These are phyloP conservation scores for Paxillus rubicundulus DNA, from an alignment of 768 basidiomycete species.

Conservation along the genomic window DNA sequence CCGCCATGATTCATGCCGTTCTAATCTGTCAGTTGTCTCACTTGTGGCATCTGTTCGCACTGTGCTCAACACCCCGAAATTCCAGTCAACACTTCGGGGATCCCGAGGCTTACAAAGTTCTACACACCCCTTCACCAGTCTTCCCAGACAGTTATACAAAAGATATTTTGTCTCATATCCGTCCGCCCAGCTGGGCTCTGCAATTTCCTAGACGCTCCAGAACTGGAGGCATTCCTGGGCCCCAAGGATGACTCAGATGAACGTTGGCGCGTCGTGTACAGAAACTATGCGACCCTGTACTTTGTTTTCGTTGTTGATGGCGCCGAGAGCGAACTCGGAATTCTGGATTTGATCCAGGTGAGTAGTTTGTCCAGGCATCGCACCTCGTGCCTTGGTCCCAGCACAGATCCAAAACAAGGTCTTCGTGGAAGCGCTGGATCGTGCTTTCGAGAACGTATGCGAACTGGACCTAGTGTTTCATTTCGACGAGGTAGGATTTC, in stretches of 20 bases:
- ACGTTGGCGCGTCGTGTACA: constrained; percentile 84
- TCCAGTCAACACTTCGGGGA: constrained; percentile 90
- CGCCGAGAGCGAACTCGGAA: constrained; percentile 94
- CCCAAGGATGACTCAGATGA: constrained; percentile 50
- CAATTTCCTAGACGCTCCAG: constrained; percentile 95
- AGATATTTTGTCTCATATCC: constrained; percentile 88
- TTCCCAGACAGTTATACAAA: constrained; percentile 69
- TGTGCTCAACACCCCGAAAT: constrained; percentile 19
- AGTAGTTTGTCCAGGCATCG: constrained; percentile 16
- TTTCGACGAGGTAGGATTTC: constrained; percentile 81
- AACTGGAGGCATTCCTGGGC: constrained; percentile 73
- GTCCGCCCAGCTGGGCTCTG: constrained; percentile 80
- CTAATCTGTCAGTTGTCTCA: constrained; percentile 63
- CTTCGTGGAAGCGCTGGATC: constrained; percentile 94
- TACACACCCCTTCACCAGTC: constrained; percentile 70
- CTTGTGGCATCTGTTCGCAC: constrained; percentile 15
- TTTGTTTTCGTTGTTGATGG: constrained; percentile 97
- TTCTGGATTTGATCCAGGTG: constrained; percentile 95
- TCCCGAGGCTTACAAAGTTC: constrained; percentile 83
- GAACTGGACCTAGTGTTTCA: constrained; percentile 98
- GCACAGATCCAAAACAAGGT: constrained; percentile 46
- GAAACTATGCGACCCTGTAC: constrained; percentile 93
- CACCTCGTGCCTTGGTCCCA: background rate
- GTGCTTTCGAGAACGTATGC: constrained; percentile 97
- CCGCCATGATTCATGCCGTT: constrained; percentile 77